Conservation (phyloP, 2,329 filamentous ascomycete genomes). For the Trichoderma koningii region DNA sequence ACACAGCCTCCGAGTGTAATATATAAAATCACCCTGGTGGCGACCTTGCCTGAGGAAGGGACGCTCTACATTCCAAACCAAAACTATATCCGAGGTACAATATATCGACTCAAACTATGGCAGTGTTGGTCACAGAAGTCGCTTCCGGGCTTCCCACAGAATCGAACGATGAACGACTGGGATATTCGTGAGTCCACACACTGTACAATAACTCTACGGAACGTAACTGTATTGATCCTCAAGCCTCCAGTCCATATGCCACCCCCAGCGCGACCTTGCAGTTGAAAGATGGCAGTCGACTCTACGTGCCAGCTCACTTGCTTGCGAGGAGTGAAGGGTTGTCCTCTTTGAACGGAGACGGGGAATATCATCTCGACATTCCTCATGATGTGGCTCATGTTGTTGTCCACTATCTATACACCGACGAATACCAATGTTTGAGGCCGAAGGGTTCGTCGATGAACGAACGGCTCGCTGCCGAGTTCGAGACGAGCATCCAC, state of each 20-base stretch:
- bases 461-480: not conserved
- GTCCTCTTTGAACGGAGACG: not conserved
- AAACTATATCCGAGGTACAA: not conserved
- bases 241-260: slow-evolving; percentile 7
- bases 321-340: slow-evolving; percentile 1
- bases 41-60: too few relatives aligned
- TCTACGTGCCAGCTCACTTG: slow-evolving; percentile 17
- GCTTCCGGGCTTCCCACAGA: not conserved
- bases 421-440: slow-evolving; percentile 24
- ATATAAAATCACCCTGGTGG: not conserved
- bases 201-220: not conserved
- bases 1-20: not conserved
- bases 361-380: not conserved
- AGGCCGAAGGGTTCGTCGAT: not conserved
- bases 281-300: slow-evolving; percentile 13
- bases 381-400: slow-evolving; percentile 22
- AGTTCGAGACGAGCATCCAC: slow-evolving; percentile 23
- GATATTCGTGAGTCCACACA: slow-evolving; percentile 3
- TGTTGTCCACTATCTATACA: slow-evolving; percentile 25
- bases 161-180: not conserved
- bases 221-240: not conserved
- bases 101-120: not conserved
- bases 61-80: not conserved
- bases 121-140: not conserved
- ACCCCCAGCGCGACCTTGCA: slow-evolving; percentile 1